A percentile compares a stretch with the other conserved stretches of the same genome.
Conservation (phyloP, 768 basidiomycete genomes). For the Kwoniella sp. region DNA sequence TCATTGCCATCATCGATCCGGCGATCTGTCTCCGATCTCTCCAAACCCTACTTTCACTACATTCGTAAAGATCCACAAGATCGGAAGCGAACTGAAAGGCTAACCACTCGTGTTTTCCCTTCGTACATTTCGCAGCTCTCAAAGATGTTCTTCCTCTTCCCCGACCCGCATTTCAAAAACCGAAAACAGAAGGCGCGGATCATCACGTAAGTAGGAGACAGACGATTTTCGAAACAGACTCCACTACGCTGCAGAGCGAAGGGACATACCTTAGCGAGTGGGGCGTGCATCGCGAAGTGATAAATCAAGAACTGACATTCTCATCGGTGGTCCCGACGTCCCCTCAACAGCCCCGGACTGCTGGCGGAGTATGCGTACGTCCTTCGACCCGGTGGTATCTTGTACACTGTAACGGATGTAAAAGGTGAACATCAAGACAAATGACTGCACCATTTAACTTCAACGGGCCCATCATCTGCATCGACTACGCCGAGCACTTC, state of each 20-base stretch:
- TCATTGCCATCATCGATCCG: too few species aligned
- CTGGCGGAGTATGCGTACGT: constrained; percentile 96
- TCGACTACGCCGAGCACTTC: too few species aligned
- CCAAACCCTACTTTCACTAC: too few species aligned
- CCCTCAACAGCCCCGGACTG: constrained; percentile 70
- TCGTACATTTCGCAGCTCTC: constrained; percentile 60
- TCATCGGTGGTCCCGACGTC: constrained; percentile 2
- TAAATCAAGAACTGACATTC: not conserved
- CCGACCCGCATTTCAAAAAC: constrained; percentile 97
- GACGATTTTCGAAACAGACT: too few species aligned
- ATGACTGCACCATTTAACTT: not conserved
- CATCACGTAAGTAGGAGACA: constrained; percentile 75
- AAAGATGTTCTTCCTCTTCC: constrained; percentile 96
- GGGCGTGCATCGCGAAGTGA: not conserved
- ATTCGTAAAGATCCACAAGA: too few species aligned
- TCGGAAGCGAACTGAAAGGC: not conserved
- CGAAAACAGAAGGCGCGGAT: constrained; percentile 99
- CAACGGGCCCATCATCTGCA: too few species aligned
- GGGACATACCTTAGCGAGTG: too few species aligned
- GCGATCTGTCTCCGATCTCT: too few species aligned
- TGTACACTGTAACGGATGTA: constrained; percentile 98
- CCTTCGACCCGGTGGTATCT: constrained; percentile 85
- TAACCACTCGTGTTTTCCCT: not conserved
- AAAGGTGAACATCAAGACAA: constrained; percentile 53
- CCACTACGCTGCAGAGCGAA: too few species aligned